Evolutionary conservation across 2,329 filamentous ascomycete species (phyloP).

Genomic region (Coniella lustricola): DNA sequence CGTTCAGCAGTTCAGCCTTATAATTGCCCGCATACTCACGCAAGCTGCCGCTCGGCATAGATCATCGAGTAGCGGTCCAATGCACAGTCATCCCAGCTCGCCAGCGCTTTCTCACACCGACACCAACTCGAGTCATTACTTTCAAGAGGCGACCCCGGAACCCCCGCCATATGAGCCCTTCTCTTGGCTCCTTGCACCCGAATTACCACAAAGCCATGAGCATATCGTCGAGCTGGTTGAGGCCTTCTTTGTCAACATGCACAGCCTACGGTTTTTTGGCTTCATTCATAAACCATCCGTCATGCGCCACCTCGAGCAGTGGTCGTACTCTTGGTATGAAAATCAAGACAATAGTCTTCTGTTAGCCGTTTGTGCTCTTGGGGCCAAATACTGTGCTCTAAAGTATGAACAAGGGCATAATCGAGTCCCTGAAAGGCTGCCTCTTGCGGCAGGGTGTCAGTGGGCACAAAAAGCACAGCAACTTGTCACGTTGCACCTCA

Average conservation of each 20-base stretch:
- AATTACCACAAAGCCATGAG: neutral
- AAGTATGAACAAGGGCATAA: neutral
- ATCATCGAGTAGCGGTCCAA: neutral
- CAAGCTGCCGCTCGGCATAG: neutral
- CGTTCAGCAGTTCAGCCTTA: neutral
- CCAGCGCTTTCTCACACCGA: neutral
- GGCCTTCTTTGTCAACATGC: constrained; percentile 20
- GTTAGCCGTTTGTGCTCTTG: constrained; percentile 15
- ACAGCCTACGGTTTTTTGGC: constrained; percentile 18
- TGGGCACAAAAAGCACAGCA: constrained; percentile 16
- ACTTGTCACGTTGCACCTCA: constrained; percentile 6
- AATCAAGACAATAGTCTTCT: constrained; percentile 8
- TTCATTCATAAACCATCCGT: constrained; percentile 21
- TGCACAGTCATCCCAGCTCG: neutral
- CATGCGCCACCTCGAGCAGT: constrained; percentile 15
- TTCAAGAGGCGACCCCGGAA: neutral
- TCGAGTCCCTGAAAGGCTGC: constrained; percentile 1
- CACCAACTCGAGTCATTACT: neutral
- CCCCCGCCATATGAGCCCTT: neutral
- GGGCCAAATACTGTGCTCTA: constrained; percentile 14
- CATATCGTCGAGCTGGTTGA: constrained; percentile 12
- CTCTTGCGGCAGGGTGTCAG: constrained; percentile 9
- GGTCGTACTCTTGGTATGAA: neutral
- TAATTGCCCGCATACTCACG: neutral
- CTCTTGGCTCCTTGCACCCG: neutral